Evolutionary conservation across 192 early-diverging fungal genomes (phyloP).

Genomic region (Backusella mclennaniae): DNA sequence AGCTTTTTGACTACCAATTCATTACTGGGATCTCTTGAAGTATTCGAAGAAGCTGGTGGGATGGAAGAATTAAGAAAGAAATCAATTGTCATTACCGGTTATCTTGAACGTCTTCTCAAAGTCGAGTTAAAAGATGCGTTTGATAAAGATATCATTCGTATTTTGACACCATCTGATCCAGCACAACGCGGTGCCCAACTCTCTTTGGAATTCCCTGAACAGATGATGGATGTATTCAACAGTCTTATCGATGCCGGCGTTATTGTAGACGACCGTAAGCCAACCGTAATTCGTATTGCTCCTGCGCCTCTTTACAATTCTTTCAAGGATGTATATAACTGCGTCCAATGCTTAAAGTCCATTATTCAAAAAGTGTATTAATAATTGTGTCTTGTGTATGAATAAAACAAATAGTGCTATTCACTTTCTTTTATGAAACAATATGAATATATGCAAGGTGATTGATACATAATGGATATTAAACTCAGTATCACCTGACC

Average conservation of each 20-base stretch:
- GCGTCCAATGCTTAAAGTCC: conserved; percentile 59
- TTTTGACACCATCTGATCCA: conserved; percentile 80
- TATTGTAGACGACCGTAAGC: conserved; percentile 86
- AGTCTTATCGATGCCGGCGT: conserved; percentile 62
- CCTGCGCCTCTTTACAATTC: conserved; percentile 91
- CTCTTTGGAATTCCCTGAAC: conserved; percentile 61
- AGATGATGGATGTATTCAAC: conserved; percentile 65
- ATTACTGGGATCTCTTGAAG: conserved; percentile 75
- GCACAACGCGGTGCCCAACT: conserved; percentile 85
- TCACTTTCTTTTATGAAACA: too few species aligned
- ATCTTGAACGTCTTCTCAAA: conserved; percentile 77
- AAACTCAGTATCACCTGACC: too few species aligned
- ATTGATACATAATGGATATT: too few species aligned
- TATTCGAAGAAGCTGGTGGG: conserved; percentile 68
- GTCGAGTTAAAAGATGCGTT: conserved; percentile 29
- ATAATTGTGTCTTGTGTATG: background rate
- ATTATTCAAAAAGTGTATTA: conserved; percentile 40
- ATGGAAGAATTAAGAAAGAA: conserved; percentile 72
- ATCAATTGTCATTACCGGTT: conserved; percentile 78
- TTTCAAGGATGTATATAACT: conserved; percentile 76
- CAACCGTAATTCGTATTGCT: conserved; percentile 87
- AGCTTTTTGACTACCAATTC: conserved; percentile 70
- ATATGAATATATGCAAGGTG: too few species aligned
- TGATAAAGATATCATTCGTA: conserved; percentile 43
- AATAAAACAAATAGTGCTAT: background rate